These are phyloP conservation scores for Saturnispora hagleri DNA, from an alignment of 805 yeast species.

Conservation along the genomic window DNA sequence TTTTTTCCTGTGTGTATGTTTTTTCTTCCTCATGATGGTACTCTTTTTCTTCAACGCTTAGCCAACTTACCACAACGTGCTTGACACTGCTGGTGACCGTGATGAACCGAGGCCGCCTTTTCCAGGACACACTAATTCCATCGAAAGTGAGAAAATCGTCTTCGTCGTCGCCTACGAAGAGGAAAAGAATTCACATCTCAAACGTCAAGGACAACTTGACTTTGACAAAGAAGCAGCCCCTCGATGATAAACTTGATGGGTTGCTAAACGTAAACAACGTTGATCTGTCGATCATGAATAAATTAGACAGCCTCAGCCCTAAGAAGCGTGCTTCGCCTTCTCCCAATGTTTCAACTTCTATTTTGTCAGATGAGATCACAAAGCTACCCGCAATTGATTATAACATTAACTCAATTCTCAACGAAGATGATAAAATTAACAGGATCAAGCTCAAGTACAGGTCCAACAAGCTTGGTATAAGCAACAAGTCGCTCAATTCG, in stretches of 20 bases:
- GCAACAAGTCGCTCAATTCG: constrained; percentile 12
- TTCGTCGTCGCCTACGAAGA: background rate
- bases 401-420: background rate
- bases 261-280: background rate
- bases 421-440: constrained; percentile 7
- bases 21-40: too few relatives aligned
- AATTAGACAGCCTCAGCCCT: background rate
- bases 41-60: background rate
- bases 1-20: too few relatives aligned
- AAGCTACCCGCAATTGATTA: background rate
- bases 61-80: background rate
- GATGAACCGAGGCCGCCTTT: background rate
- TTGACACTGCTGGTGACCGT: too few relatives aligned
- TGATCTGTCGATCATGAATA: background rate
- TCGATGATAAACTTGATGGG: background rate
- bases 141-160: background rate
- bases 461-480: constrained; percentile 10
- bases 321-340: background rate
- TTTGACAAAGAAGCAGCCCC: background rate
- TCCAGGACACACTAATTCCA: background rate
- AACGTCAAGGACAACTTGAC: background rate
- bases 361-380: background rate
- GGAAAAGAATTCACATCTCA: background rate
- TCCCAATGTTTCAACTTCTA: background rate
- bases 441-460: constrained; percentile 15